phyloP scores from a whole-genome alignment of 1,284 basidiomycete species.

The Gymnopus androsaceus region DNA sequence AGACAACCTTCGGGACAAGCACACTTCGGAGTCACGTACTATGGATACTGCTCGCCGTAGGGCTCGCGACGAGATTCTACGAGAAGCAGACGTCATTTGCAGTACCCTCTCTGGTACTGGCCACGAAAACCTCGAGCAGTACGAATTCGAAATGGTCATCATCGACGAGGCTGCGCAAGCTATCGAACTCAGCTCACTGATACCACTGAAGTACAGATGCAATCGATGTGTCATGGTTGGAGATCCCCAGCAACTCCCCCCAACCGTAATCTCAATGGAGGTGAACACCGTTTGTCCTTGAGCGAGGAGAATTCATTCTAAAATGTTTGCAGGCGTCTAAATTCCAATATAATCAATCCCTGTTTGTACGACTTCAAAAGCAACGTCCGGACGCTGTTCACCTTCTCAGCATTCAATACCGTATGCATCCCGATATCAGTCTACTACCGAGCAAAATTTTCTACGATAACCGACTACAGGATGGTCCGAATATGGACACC shows the following conservation, averaged over 20 bases:
- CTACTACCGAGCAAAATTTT: constrained; percentile 88
- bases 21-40: constrained; percentile 72
- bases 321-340: constrained; percentile 59
- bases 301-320: neutral
- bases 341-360: constrained; percentile 85
- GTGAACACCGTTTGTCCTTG: constrained; percentile 34
- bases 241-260: constrained; percentile 97
- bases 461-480: constrained; percentile 80
- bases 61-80: constrained; percentile 75
- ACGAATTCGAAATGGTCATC: constrained; percentile 94
- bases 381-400: constrained; percentile 81
- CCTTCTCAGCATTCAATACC: constrained; percentile 96
- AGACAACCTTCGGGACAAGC: constrained; percentile 80
- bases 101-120: constrained; percentile 92
- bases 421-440: constrained; percentile 98
- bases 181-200: constrained; percentile 94
- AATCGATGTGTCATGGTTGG: constrained; percentile 93
- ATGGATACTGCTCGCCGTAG: constrained; percentile 79
- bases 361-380: constrained; percentile 92
- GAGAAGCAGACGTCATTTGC: constrained; percentile 92
- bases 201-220: constrained; percentile 90
- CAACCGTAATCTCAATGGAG: constrained; percentile 91
- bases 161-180: constrained; percentile 99
- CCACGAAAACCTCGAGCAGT: constrained; percentile 81
- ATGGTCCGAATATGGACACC: constrained; percentile 87